A percentile compares a stretch with the other conserved stretches of the same genome.
phyloP scores from a whole-genome alignment of 78 protist genomes.

The Emiliania huxleyi region DNA sequence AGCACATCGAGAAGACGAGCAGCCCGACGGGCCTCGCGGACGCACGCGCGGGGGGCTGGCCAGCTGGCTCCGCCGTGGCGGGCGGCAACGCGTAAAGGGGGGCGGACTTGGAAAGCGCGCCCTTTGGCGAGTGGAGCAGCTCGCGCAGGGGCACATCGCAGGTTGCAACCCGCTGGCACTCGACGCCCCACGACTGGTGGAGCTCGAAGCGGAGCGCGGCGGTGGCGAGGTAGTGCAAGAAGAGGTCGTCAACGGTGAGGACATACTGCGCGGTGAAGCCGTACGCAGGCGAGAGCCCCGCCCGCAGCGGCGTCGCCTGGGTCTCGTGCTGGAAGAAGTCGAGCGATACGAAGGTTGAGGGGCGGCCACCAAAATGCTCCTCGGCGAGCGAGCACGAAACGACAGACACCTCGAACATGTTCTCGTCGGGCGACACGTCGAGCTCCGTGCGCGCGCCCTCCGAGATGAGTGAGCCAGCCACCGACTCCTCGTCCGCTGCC shows the following conservation, averaged over 20 bases:
- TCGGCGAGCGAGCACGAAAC: not conserved
- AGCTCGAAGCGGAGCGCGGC: not conserved
- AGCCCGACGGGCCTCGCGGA: not conserved
- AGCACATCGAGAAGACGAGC: not conserved
- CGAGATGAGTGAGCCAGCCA: not conserved
- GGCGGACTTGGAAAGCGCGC: not conserved
- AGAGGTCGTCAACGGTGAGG: not conserved
- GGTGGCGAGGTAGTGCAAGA: not conserved
- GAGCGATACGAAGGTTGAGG: not conserved
- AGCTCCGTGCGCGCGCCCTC: not conserved
- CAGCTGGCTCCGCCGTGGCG: not conserved
- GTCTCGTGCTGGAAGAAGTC: conserved; percentile 23
- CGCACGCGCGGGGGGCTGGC: not conserved
- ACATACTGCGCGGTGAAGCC: not conserved
- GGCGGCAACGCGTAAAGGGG: not conserved
- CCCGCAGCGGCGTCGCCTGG: not conserved
- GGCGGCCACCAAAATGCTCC: not conserved
- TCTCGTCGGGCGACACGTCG: not conserved
- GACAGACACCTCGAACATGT: not conserved
- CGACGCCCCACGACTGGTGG: not conserved
- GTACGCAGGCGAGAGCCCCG: not conserved
- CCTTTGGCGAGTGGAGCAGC: not conserved
- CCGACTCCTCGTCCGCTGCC: not conserved
- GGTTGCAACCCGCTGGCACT: not conserved
- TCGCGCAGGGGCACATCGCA: not conserved